Conservation (phyloP, 495 filamentous ascomycete genomes). For the Trichoderma erinaceum region DNA sequence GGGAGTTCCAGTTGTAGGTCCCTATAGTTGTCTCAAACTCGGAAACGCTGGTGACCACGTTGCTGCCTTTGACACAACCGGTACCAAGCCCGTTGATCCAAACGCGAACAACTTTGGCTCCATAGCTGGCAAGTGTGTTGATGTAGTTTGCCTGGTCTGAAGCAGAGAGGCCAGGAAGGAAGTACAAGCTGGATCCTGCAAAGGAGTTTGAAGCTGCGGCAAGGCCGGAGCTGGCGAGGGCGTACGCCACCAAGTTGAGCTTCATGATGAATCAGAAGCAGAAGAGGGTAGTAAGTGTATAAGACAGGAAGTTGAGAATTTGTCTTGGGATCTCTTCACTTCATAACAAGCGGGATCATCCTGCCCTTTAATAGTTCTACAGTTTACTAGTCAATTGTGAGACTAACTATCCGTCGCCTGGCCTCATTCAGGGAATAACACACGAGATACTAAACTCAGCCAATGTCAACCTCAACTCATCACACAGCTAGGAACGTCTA, state of each 20-base stretch:
- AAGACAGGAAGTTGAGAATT: no score
- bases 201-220: conserved; percentile 18
- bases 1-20: conserved; percentile 26
- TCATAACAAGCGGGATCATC: no score
- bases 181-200: conserved; percentile 34
- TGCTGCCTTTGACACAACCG: conserved; percentile 26
- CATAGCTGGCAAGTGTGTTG: conserved; percentile 24
- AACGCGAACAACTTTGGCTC: conserved; percentile 32
- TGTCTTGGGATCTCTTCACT: no score
- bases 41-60: conserved; percentile 21
- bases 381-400: no score
- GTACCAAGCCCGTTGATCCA: conserved; percentile 26
- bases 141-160: conserved; percentile 33
- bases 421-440: no score
- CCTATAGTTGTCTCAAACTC: conserved; percentile 28
- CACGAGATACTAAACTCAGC: no score
- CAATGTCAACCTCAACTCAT: no score
- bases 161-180: conserved; percentile 28
- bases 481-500: no score
- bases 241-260: neutral
- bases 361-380: no score
- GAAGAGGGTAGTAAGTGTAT: no score
- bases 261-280: neutral
- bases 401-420: no score
- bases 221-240: neutral